Evolutionary conservation across 2,329 filamentous ascomycete genomes (phyloP), one percentile per base, ranked within the genome.

Genomic region (Macrophomina phaseolina): DNA sequence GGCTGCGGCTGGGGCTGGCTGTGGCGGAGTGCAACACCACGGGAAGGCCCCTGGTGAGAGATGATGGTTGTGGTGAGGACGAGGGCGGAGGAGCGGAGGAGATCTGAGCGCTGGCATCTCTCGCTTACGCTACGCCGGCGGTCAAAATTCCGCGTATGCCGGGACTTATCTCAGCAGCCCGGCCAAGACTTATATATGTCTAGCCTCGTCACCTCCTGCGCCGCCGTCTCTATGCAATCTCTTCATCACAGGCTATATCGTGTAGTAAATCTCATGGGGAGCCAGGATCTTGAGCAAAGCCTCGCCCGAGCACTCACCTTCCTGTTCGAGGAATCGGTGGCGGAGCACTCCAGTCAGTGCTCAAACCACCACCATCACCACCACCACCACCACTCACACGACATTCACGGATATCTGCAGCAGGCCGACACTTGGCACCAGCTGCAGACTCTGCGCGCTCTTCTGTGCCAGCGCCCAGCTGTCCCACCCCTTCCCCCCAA

Each of bases 401-500:
- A 40, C 60, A 38, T 46, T 46, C 34, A 14, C 60, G n/a, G 30
- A 30, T 42, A 63, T 40, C 46, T 42, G n/a, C 60, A 42, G n/a
- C 46, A 38, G 14, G 48, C 60, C 46, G 45, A 63, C 60, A 48
- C 40, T 48, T 61, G 56, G 56, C 56, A 61, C 7, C 69, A 71
- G 36, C 53, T 71, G 1, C 68, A 70, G 0, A 52, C 72, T 1
- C 16, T 73, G 38, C 70, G 68, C 63, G 71, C 75, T 28, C 68
- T 77, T 3, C 68, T 78, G 2, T 77, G 75, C 34, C 68, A 74
- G 5, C 73, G 74, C 4, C 65, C 68, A 4, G 70, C 74, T 4
- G 36, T 65, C 2, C 68, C 72, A 0, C 67, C 67, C 2, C 66
- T 77, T 3, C 69, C 72, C 7, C 23, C 42, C 5, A 9, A 49